A percentile compares a stretch with the other conserved stretches of the same genome.
Conservation (phyloP, 1,139 yeast genomes). For the Candida tropicalis region DNA sequence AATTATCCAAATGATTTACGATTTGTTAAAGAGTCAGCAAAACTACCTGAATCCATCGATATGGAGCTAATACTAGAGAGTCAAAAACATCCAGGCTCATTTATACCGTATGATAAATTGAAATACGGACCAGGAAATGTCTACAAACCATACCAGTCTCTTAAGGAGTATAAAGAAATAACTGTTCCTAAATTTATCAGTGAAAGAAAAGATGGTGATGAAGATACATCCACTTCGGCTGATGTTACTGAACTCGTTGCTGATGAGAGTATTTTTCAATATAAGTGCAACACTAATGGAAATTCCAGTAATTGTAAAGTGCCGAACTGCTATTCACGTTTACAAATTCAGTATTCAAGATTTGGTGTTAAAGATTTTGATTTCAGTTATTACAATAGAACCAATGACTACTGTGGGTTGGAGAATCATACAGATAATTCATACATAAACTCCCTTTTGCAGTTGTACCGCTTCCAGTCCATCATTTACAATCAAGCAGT, state of each 20-base stretch:
- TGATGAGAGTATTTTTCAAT: slow-evolving; percentile 33
- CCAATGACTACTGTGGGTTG: slow-evolving; percentile 72
- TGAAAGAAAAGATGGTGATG: slow-evolving; percentile 44
- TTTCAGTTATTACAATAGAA: slow-evolving; percentile 78
- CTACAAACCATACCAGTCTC: slow-evolving; percentile 49
- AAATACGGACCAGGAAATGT: slow-evolving; percentile 58
- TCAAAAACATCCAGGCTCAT: slow-evolving; percentile 16
- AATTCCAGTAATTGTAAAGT: slow-evolving; percentile 24
- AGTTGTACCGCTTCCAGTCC: slow-evolving; percentile 79
- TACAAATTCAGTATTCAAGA: slow-evolving; percentile 80
- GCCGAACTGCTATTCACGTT: slow-evolving; percentile 75
- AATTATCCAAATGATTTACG: slow-evolving; percentile 71
- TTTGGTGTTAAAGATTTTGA: slow-evolving; percentile 96
- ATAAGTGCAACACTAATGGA: slow-evolving; percentile 14
- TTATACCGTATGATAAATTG: slow-evolving; percentile 53
- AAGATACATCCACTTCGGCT: slow-evolving; percentile 4
- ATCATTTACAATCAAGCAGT: slow-evolving; percentile 68
- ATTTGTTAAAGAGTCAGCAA: slow-evolving; percentile 56
- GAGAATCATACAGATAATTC: slow-evolving; percentile 86
- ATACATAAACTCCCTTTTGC: slow-evolving; percentile 78
- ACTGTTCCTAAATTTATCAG: slow-evolving; percentile 69
- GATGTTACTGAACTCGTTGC: slow-evolving; percentile 13
- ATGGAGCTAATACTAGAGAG: slow-evolving; percentile 34
- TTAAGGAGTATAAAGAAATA: slow-evolving; percentile 26
- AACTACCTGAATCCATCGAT: slow-evolving; percentile 50